Evolutionary conservation across 2,329 filamentous ascomycete species (phyloP), one percentile per base, ranked within the genome.

Genomic region (Aspergillus melleus): DNA sequence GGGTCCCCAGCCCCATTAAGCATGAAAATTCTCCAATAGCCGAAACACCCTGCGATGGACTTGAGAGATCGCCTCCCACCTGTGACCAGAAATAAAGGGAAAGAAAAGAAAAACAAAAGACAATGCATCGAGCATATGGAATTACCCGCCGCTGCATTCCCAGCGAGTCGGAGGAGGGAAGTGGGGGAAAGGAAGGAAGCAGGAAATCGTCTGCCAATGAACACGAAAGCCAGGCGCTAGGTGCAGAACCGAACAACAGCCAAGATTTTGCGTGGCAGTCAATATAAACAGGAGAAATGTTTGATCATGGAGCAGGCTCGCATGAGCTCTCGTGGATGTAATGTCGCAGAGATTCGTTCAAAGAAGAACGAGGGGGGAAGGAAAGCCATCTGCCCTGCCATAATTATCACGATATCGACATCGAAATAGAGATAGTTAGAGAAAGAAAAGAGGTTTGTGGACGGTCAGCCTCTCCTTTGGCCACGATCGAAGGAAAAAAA

Each of bases 91-190:
- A 29, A 29, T 54, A 60, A 58, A 56, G 54, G 60, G 24, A 24
- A 53, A 66, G 19, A 46, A 50, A 29, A 29, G n/a, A 44, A 49
- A 55, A 61, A 61, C 49, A 59, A 60, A 64, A 63, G 55, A 57
- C 59, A 51, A 65, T 67, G 63, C 66, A 63, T 66, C 65, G 64
- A 64, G 64, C 63, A 68, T 59, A 59, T 57, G 54, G 57, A 46
- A 51, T 61, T 52, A 49, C 60, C 52, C 54, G 56, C 55, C 47
- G 52, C 56, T 57, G 61, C 61, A 64, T 62, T 58, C 56, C 50
- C 36, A 56, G 44, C 57, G 49, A 39, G 44, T 51, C 50, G 49
- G 56, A 57, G 49, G 32, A 52, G 46, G 24, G 14, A 5, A 55
- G 44, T 57, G 49, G 49, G 58, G 52, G 54, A n/a, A 52, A 52